These are phyloP conservation scores for Lyophyllum decastes DNA, from an alignment of 768 basidiomycete species.

Conservation along the genomic window DNA sequence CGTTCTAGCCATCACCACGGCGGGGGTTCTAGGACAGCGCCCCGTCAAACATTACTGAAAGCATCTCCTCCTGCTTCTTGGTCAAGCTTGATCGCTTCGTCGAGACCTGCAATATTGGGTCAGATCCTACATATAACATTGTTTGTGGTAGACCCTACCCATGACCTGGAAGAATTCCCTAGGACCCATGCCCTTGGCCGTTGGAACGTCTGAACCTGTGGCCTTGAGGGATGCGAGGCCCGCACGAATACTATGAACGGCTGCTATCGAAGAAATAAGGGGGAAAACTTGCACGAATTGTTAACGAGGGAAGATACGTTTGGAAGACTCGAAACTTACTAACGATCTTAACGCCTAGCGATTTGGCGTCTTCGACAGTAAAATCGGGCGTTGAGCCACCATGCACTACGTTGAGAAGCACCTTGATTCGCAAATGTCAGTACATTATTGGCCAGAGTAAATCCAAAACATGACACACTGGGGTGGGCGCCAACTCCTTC, in stretches of 20 bases:
- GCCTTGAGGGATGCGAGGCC: conserved; percentile 50
- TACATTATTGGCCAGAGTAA: conserved; percentile 1
- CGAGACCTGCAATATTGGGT: conserved; percentile 24
- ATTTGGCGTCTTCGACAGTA: conserved; percentile 46
- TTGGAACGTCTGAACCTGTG: conserved; percentile 46
- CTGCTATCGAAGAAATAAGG: conserved; percentile 47
- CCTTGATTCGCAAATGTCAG: conserved; percentile 13
- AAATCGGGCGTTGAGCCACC: conserved; percentile 54
- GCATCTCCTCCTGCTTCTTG: conserved; percentile 11
- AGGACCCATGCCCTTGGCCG: conserved; percentile 47
- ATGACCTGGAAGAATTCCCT: conserved; percentile 53
- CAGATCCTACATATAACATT: too few species aligned
- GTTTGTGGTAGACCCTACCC: conserved; percentile 27
- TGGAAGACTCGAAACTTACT: conserved; percentile 20
- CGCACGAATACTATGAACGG: conserved; percentile 47
- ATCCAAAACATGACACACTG: conserved; percentile 20
- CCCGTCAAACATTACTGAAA: conserved; percentile 6
- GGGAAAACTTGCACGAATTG: conserved; percentile 40
- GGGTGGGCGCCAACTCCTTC: conserved; percentile 39
- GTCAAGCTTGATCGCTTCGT: conserved; percentile 23
- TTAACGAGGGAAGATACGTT: neutral
- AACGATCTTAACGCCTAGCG: conserved; percentile 45
- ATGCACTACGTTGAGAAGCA: conserved; percentile 53
- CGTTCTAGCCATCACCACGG: too few species aligned
- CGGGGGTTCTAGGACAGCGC: too few species aligned